phyloP scores from a whole-genome alignment of 2,329 filamentous ascomycete species.

The Xylariaceae sp. region DNA sequence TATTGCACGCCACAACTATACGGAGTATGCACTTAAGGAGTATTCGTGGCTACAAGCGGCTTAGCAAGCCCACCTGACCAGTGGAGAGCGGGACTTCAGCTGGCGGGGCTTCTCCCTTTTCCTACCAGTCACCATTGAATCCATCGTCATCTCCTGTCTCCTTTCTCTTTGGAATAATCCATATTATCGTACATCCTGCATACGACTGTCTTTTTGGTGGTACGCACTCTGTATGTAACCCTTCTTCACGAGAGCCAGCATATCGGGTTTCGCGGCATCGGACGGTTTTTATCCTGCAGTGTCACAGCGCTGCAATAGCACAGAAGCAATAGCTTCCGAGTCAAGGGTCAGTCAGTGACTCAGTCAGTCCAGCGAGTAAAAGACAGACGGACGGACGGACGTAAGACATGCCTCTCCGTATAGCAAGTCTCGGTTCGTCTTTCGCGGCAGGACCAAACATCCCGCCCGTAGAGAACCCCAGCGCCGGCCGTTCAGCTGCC shows the following conservation, averaged over 20 bases:
- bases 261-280: conserved; percentile 12
- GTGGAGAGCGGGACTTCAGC: neutral
- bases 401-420: conserved; percentile 24
- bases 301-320: neutral
- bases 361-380: too few species aligned
- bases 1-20: neutral
- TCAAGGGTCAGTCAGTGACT: neutral
- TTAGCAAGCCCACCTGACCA: neutral
- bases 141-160: neutral
- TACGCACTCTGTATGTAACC: conserved; percentile 5
- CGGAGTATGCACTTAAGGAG: neutral
- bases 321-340: neutral
- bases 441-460: conserved; percentile 34
- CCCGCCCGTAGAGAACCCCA: conserved; percentile 28
- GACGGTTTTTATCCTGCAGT: conserved; percentile 9
- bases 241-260: neutral
- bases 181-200: too few species aligned
- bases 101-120: neutral
- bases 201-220: neutral
- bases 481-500: conserved; percentile 30
- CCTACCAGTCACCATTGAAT: neutral
- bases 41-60: neutral
- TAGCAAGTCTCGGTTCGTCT: conserved; percentile 31
- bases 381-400: neutral
- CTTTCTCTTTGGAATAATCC: too few species aligned